These are phyloP conservation scores for Tulasnella sp. DNA, from an alignment of 768 basidiomycete genomes.

Conservation along the genomic window DNA sequence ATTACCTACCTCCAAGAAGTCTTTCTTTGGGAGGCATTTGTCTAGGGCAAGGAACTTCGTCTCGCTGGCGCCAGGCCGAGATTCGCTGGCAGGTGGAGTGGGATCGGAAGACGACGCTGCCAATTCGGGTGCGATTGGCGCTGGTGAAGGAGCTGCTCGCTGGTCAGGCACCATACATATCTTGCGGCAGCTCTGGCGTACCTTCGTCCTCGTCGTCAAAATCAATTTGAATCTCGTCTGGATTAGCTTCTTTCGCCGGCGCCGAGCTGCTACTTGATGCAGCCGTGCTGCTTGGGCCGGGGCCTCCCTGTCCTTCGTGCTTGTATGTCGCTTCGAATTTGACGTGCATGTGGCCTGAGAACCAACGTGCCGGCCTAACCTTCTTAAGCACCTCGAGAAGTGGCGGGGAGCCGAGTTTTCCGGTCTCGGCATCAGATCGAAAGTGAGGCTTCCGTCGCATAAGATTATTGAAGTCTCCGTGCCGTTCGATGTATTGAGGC, in stretches of 20 bases:
- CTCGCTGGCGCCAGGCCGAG: constrained; percentile 56
- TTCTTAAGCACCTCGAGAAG: constrained; percentile 62
- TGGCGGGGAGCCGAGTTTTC: constrained; percentile 76
- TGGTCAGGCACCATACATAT: neutral
- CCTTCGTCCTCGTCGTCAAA: constrained; percentile 21
- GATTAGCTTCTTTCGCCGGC: constrained; percentile 8
- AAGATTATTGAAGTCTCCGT: constrained; percentile 57
- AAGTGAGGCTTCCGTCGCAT: constrained; percentile 73
- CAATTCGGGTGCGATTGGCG: constrained; percentile 17
- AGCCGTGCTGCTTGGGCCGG: neutral
- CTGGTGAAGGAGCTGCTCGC: neutral
- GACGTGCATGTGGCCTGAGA: constrained; percentile 82
- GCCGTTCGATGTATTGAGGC: constrained; percentile 74
- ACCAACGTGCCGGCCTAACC: constrained; percentile 80
- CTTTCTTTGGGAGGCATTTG: constrained; percentile 63
- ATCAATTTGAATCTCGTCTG: constrained; percentile 24
- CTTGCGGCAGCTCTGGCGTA: neutral
- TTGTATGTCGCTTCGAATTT: constrained; percentile 58
- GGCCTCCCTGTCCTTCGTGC: constrained; percentile 16
- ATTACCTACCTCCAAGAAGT: constrained; percentile 63
- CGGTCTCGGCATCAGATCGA: constrained; percentile 50
- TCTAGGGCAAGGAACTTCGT: constrained; percentile 34
- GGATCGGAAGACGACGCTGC: constrained; percentile 15
- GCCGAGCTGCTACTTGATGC: neutral
- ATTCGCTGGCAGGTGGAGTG: constrained; percentile 31